Evolutionary conservation across 2,329 filamentous ascomycete species (phyloP).

Genomic region (Chaetomium olivaceum): DNA sequence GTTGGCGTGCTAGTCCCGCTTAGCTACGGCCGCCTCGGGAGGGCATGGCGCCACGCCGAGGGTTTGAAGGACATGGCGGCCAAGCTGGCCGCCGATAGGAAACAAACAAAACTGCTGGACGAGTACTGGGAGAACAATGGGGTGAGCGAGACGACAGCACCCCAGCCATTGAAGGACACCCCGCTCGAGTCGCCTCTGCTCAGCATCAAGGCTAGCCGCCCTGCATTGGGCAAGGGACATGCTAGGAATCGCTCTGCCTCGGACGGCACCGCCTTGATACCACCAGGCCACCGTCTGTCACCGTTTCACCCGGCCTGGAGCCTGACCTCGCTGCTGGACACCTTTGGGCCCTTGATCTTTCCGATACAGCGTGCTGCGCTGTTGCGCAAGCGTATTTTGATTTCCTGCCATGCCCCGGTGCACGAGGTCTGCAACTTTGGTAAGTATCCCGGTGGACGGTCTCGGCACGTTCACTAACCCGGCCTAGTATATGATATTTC

Average conservation of each 20-base stretch:
- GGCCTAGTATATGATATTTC: conserved; percentile 83
- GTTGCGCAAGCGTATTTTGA: conserved; percentile 81
- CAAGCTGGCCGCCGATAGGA: conserved; percentile 64
- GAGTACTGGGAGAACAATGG: conserved; percentile 75
- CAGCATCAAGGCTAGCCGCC: conserved; percentile 45
- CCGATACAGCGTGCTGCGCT: conserved; percentile 86
- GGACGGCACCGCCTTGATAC: conserved; percentile 60
- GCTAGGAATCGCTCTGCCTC: conserved; percentile 60
- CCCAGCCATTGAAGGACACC: conserved; percentile 45
- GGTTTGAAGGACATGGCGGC: conserved; percentile 72
- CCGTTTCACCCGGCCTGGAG: conserved; percentile 85
- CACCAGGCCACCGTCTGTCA: conserved; percentile 66
- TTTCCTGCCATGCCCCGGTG: conserved; percentile 84
- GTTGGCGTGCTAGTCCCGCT: conserved; percentile 86
- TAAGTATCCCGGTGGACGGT: conserved; percentile 43
- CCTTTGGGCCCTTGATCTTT: conserved; percentile 89
- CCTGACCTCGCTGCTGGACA: conserved; percentile 72
- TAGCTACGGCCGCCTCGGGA: conserved; percentile 79
- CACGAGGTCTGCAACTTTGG: conserved; percentile 86
- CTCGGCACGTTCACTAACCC: conserved; percentile 13
- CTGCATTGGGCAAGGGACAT: conserved; percentile 47
- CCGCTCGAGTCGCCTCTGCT: conserved; percentile 55
- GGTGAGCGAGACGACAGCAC: conserved; percentile 44
- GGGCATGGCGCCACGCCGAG: conserved; percentile 85
- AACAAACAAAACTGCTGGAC: conserved; percentile 65